Evolutionary conservation across 2,329 filamentous ascomycete genomes (phyloP), one percentile per base, ranked within the genome.

Genomic region (Fusarium neocosmosporiellum): DNA sequence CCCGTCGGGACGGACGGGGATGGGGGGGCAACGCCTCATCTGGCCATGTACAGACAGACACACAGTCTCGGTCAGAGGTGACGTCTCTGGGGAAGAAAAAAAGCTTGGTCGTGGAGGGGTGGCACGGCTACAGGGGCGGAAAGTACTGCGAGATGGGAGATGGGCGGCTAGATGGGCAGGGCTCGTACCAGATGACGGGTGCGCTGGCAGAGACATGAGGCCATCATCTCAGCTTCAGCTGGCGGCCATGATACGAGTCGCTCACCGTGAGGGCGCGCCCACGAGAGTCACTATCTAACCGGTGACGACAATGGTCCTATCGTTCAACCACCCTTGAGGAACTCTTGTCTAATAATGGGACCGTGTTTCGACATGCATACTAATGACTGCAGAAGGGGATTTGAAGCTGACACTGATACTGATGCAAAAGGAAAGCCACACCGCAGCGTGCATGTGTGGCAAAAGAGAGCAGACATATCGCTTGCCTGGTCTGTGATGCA

Each of bases 201-300:
- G 27, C 36, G 65, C 61, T 63, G 50, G 66, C 53, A 53, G 36
- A 18, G 59, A 50, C 54, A 75, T 64, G 73, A 67, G 54, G 37
- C 64, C 71, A 76, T 66, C 41, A 60, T 57, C 39, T 67, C 65
- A 63, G 63, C 66, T 70, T 50, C 24, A 13, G 64, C 20, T 41
- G 27, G 31, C 22, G 59, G 41, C 8, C 41, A 71, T 75, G 72
- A 65, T 76, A 70, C 72, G 66, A 73, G 67, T 29, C 18, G n/a
- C 18, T 57, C 43, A 29, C 54, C 20, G 57, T 60, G 43, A 67
- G 59, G 50, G 22, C 62, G 71, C 39, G 48, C 59, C 54, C 61
- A 70, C 48, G 48, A 61, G 66, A 31, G 10, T 20, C 16, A 33
- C 31, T 31, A 50, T 50, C 27, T 50, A 27, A 20, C 31, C 46